These are phyloP conservation scores for Lophiotrema nucula DNA, from an alignment of 495 filamentous ascomycete species.

Conservation along the genomic window DNA sequence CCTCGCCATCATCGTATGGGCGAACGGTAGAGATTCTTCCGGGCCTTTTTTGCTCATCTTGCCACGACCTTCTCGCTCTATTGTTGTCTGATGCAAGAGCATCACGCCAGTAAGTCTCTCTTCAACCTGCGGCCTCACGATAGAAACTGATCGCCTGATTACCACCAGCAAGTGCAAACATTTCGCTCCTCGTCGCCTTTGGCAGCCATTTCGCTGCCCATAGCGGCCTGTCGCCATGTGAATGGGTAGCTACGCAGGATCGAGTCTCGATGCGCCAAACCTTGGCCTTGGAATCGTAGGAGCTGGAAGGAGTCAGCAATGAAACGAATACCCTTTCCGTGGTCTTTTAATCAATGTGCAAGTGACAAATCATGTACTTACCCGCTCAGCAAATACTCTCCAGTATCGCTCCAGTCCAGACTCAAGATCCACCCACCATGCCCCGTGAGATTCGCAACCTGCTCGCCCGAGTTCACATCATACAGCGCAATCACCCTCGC, in stretches of 20 bases:
- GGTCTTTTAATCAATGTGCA: no score
- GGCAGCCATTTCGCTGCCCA: constrained; percentile 91
- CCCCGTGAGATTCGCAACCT: constrained; percentile 78
- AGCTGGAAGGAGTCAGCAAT: constrained; percentile 42
- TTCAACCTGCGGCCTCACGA: constrained; percentile 63
- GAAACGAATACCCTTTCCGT: no score
- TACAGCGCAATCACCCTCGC: constrained; percentile 85
- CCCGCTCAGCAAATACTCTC: constrained; percentile 88
- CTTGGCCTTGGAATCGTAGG: constrained; percentile 89
- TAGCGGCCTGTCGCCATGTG: constrained; percentile 79
- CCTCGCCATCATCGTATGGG: no score
- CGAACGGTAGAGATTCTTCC: no score
- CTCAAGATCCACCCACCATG: constrained; percentile 84
- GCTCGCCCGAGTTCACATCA: constrained; percentile 87
- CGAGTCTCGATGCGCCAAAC: constrained; percentile 86
- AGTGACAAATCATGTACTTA: constrained; percentile 44
- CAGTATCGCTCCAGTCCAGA: constrained; percentile 89
- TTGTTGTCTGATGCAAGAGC: no score
- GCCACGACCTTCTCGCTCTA: no score
- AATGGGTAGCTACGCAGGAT: constrained; percentile 87
- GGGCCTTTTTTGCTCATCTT: no score
- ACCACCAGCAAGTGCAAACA: constrained; percentile 82
- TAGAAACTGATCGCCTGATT: constrained; percentile 83
- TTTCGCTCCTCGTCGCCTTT: constrained; percentile 68
- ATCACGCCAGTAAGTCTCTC: no score